phyloP scores from a whole-genome alignment of 2,329 filamentous ascomycete species.

The Fusarium foetens region DNA sequence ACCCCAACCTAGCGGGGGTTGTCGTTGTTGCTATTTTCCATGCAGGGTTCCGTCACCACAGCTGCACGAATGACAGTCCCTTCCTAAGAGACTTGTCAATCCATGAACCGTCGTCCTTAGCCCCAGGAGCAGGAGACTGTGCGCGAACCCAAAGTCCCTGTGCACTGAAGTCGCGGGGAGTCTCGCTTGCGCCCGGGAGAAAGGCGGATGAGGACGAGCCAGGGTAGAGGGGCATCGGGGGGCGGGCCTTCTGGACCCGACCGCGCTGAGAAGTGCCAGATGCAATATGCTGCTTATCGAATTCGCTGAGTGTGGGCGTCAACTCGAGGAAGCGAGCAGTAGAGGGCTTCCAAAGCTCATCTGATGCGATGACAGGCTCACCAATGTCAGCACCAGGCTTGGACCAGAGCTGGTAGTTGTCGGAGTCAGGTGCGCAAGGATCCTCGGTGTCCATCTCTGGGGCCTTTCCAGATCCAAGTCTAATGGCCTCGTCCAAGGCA shows the following conservation, averaged over 20 bases:
- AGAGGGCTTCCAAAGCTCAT: constrained; percentile 40
- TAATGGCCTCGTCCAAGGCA: constrained; percentile 49
- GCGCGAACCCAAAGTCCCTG: constrained; percentile 40
- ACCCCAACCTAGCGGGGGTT: constrained; percentile 13
- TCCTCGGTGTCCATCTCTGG: constrained; percentile 17
- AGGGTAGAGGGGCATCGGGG: constrained; percentile 37
- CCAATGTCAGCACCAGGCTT: constrained; percentile 24
- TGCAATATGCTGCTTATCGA: constrained; percentile 31
- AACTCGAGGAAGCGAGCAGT: constrained; percentile 35
- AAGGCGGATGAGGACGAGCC: constrained; percentile 39
- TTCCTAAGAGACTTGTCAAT: constrained; percentile 42
- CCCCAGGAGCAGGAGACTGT: constrained; percentile 22
- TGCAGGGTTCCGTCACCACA: constrained; percentile 29
- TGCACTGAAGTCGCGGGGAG: constrained; percentile 43
- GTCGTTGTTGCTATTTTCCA: neutral
- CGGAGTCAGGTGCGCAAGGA: constrained; percentile 7
- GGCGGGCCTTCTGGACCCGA: constrained; percentile 32
- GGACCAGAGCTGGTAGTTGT: constrained; percentile 43
- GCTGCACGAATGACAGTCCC: constrained; percentile 37
- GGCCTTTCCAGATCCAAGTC: constrained; percentile 24
- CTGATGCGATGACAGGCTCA: constrained; percentile 9
- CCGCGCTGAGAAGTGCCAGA: constrained; percentile 40
- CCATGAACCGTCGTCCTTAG: constrained; percentile 38
- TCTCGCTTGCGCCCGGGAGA: constrained; percentile 37
- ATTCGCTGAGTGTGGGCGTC: constrained; percentile 32